These are phyloP conservation scores for Corylus americana DNA, from an alignment of 306 rosid genomes.

Conservation along the genomic window DNA sequence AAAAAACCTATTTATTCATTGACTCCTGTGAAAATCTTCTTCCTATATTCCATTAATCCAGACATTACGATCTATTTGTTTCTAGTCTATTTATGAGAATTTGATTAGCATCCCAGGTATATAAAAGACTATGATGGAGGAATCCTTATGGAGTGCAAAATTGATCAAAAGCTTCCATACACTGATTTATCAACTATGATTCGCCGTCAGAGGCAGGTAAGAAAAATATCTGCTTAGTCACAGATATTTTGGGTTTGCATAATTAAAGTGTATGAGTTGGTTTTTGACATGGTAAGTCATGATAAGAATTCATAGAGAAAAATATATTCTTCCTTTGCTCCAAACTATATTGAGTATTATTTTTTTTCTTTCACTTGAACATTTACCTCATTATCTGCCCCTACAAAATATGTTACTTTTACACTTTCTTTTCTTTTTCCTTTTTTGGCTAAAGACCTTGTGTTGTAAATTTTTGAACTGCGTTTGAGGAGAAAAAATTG, in stretches of 20 bases:
- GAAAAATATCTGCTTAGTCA: constrained; percentile 13
- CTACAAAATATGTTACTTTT: background rate
- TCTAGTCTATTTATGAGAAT: constrained; percentile 10
- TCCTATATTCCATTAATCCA: background rate
- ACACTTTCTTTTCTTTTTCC: background rate
- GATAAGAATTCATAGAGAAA: background rate
- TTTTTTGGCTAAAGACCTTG: background rate
- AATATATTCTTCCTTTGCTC: background rate
- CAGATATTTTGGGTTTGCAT: constrained; percentile 22
- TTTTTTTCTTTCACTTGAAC: background rate
- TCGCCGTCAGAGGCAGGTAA: constrained; percentile 92
- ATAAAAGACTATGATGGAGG: constrained; percentile 99
- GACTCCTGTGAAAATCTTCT: constrained; percentile 4
- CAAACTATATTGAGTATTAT: background rate
- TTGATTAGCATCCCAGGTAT: constrained; percentile 57
- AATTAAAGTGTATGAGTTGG: background rate
- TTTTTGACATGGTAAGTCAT: background rate
- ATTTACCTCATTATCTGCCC: background rate
- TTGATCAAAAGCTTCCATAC: constrained; percentile 91
- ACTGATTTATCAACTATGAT: constrained; percentile 92
- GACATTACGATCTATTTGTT: background rate
- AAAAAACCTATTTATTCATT: background rate
- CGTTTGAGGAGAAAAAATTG: background rate
- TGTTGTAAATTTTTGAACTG: background rate
- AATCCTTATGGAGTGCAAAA: constrained; percentile 95